Evolutionary conservation across 139 green algal genomes (phyloP), one percentile per base, ranked within the genome.

Genomic region (Chlamydomonas sphaeroides): DNA sequence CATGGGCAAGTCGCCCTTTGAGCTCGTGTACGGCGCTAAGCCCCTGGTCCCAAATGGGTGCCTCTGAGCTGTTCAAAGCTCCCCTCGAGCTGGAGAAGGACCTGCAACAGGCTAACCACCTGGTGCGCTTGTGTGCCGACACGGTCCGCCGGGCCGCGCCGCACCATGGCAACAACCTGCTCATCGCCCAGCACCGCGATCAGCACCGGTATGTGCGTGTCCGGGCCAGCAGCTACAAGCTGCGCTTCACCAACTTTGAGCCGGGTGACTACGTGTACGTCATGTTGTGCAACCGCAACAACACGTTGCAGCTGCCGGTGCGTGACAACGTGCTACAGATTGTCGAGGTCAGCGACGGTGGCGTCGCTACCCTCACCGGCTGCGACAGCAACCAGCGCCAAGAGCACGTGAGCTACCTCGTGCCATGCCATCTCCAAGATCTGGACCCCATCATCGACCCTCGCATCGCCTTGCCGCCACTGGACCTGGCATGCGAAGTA

Each of bases 151-250:
- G n/a, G n/a, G n/a, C n/a, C n/a, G n/a, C n/a, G n/a, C n/a, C n/a
- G n/a, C n/a, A n/a, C n/a, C n/a, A 71, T 20, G 65, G 36, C 23
- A 15, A 71, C 5, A 79, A 88, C 56, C 35, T 88, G 25, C 39
- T 45, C 39, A 88, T 85, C 48, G 69, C 84, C 0, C 84, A 88
- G 72, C 78, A 85, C 53, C 23, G 84, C 1, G 84, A 88, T 39
- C 59, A 17, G 0, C 68, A 65, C 35, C 62, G 77, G 0, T 88
- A 88, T n/a, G 42, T 36, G 8, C 59, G 26, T 2, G 36, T 80
- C 1, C 53, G 85, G 7, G 59, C 42, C 11, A 70, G 84, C 28
- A 39, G 35, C 2, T 85, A 85, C 23, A n/a, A 30, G 36, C 62
- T 70, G 49, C 68, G 63, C 7, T 1, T 45, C 1, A 0, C 11